Evolutionary conservation across 306 rosid genomes (phyloP).

Genomic region (Malus sylvestris): DNA sequence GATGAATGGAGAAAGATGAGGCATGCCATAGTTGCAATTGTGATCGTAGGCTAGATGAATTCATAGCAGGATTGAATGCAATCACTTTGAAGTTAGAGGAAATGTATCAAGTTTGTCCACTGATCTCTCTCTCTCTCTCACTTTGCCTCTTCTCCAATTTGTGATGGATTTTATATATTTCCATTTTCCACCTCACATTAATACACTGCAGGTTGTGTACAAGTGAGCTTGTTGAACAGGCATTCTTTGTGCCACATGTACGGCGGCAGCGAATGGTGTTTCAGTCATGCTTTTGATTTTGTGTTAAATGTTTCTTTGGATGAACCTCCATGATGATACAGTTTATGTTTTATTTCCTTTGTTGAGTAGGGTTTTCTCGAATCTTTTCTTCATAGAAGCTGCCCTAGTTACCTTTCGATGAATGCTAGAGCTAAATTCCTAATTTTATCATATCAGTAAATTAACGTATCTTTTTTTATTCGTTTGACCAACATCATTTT

Average conservation of each 20-base stretch:
- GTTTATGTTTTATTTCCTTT: too few species aligned
- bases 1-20: slow-evolving; percentile 82
- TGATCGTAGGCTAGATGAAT: slow-evolving; percentile 71
- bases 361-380: too few species aligned
- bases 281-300: too few species aligned
- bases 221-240: too few species aligned
- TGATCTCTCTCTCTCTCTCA: background rate
- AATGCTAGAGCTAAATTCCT: background rate
- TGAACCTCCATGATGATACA: too few species aligned
- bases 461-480: background rate
- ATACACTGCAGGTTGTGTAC: too few species aligned
- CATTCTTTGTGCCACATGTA: too few species aligned
- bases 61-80: slow-evolving; percentile 93
- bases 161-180: too few species aligned
- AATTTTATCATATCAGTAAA: background rate
- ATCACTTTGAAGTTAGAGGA: slow-evolving; percentile 91
- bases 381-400: background rate
- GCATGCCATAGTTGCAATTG: background rate
- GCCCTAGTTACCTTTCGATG: slow-evolving; percentile 54
- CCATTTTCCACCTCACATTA: too few species aligned
- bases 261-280: too few species aligned
- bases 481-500: slow-evolving; percentile 5
- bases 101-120: slow-evolving; percentile 78
- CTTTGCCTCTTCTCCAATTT: background rate
- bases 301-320: too few species aligned